These are phyloP conservation scores for Mucor circinelloides DNA, from an alignment of 371 early-diverging fungal genomes.

Conservation along the genomic window DNA sequence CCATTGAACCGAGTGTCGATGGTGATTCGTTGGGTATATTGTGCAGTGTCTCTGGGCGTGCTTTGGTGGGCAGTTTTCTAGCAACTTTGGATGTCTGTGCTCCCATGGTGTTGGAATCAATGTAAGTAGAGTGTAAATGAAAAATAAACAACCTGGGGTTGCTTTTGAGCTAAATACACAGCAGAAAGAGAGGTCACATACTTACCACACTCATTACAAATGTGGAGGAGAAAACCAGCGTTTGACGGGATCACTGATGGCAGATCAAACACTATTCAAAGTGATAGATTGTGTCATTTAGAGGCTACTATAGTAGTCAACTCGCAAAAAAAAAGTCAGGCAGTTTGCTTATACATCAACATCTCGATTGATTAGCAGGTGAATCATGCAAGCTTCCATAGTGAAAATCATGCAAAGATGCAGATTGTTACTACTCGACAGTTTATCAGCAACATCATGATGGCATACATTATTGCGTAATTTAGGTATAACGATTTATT, in stretches of 20 bases:
- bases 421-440: too few relatives aligned
- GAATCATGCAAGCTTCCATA: too few relatives aligned
- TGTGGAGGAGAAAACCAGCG: background rate
- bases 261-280: background rate
- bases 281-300: background rate
- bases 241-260: background rate
- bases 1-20: slow-evolving; percentile 11
- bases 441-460: too few relatives aligned
- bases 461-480: too few relatives aligned
- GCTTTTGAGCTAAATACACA: background rate
- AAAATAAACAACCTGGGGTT: background rate
- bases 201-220: background rate
- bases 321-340: background rate
- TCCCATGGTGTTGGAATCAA: slow-evolving; percentile 32
- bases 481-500: too few relatives aligned
- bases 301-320: background rate
- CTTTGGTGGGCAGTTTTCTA: slow-evolving; percentile 41
- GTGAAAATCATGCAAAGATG: too few relatives aligned
- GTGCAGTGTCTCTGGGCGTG: slow-evolving; percentile 30
- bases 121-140: background rate
- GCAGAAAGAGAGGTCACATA: background rate
- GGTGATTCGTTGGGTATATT: slow-evolving; percentile 39
- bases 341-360: background rate
- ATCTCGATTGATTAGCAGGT: background rate
- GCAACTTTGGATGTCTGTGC: slow-evolving; percentile 47